Base-by-base conservation (phyloP, 768 basidiomycete species). In the Boletus coccyginus region DNA sequence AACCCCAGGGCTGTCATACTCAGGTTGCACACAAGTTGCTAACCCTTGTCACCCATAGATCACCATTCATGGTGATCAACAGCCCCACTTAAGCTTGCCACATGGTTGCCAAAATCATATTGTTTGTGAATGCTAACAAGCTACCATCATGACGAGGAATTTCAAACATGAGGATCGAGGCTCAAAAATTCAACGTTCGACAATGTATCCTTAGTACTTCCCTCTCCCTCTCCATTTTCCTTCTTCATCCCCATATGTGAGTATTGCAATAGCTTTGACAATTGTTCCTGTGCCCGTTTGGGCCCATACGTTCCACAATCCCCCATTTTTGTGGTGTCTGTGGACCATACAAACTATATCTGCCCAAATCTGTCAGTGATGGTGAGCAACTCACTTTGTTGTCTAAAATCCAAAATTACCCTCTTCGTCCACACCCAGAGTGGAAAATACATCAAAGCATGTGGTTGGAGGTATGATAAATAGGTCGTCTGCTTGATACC, bases 391-490 rank as follows among this genome's bases (percentile, higher is more conserved):
- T 41, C 29, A 52, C 55, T 29, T 64, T 66, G 54, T 67, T 43
- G 52, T 44, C 40, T 45, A 38, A 51, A 38, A 29, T 49, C 41
- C 7, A 39, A 40, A 32, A 5, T 5, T 16, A 21, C 21, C 21
- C 14, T 46, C 38, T 7, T 41, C 24, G n/a, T 43, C 54, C 56
- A 62, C 55, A 62, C n/a, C 44, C 33, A 52, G 41, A n/a, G 43
- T 35, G 6, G 42, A 27, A 38, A 27, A 49, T 36, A 42, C 12
- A 24, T 58, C 56, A 61, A 56, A 57, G 57, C 54, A 35, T 31
- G 31, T 51, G 17, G 38, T 39, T 8, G 12, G 14, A 3, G 29
- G 7, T 42, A 42, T n/a, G 35, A 67, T 69, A 64, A 62, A 58
- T 58, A 57, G 45, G 10, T 12, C 14, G 9, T 19, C 8, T 7